Percentiles rank a stretch among this genome's conserved stretches.
Conservation (phyloP, 306 rosid genomes). For the Vicia villosa region DNA sequence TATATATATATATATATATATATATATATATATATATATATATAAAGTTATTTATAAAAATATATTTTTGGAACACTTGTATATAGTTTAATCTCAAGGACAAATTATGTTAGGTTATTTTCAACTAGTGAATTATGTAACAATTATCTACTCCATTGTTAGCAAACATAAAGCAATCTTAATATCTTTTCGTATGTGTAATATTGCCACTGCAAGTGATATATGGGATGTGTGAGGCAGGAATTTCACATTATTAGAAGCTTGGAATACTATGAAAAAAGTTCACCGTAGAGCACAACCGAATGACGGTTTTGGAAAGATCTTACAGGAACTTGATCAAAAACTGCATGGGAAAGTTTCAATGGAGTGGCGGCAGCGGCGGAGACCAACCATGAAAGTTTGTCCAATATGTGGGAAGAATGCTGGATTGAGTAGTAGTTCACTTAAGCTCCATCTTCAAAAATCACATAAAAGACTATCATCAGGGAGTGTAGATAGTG, state of each 20-base stretch:
- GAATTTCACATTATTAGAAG: constrained; percentile 65
- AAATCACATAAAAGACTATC: constrained; percentile 86
- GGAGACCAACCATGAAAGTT: constrained; percentile 78
- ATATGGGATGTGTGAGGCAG: constrained; percentile 47
- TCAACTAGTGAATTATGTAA: no score
- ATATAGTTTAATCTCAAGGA: constrained; percentile 3
- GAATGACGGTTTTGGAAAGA: constrained; percentile 82
- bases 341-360: constrained; percentile 74
- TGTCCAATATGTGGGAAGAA: constrained; percentile 88
- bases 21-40: no score
- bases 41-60: no score
- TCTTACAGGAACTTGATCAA: constrained; percentile 61
- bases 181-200: background rate
- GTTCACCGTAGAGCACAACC: constrained; percentile 94
- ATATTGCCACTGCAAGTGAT: background rate
- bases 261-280: constrained; percentile 78
- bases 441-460: constrained; percentile 87
- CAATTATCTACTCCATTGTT: no score
- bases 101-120: background rate
- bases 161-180: background rate
- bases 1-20: no score
- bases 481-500: constrained; percentile 95
- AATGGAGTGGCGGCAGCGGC: constrained; percentile 90
- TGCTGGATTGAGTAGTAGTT: constrained; percentile 88
- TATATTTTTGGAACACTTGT: no score